Conservation (phyloP, 768 basidiomycete genomes). For the Suillus decipiens region DNA sequence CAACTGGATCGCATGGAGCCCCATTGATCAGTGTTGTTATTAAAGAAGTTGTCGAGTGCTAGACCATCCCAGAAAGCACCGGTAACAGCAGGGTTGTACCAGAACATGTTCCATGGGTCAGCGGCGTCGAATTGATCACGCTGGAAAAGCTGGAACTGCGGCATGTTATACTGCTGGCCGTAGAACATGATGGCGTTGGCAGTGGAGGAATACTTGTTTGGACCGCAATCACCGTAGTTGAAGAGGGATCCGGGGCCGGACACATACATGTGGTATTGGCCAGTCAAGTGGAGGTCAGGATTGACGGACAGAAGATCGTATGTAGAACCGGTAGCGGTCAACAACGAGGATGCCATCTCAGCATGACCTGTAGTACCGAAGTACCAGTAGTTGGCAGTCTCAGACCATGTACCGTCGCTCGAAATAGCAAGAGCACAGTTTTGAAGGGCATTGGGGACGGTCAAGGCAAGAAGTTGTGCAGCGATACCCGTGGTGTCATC, state of each 20-base stretch:
- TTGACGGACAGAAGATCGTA: slow-evolving; percentile 74
- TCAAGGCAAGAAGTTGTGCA: slow-evolving; percentile 59
- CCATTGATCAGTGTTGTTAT: slow-evolving; percentile 77
- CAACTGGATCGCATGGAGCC: slow-evolving; percentile 88
- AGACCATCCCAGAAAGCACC: slow-evolving; percentile 94
- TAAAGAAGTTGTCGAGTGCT: slow-evolving; percentile 82
- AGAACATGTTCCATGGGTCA: slow-evolving; percentile 89
- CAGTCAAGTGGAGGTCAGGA: slow-evolving; percentile 69
- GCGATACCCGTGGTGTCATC: slow-evolving; percentile 81
- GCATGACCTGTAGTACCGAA: slow-evolving; percentile 91
- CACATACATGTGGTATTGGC: slow-evolving; percentile 88
- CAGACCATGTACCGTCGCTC: slow-evolving; percentile 87
- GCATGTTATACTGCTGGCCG: slow-evolving; percentile 64
- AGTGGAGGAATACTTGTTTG: slow-evolving; percentile 94
- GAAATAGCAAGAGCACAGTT: slow-evolving; percentile 71
- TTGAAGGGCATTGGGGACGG: slow-evolving; percentile 70
- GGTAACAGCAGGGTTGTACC: slow-evolving; percentile 82
- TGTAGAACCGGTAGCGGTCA: slow-evolving; percentile 84
- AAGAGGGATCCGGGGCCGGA: slow-evolving; percentile 85
- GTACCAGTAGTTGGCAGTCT: slow-evolving; percentile 95
- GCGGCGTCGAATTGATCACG: slow-evolving; percentile 84
- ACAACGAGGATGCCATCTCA: slow-evolving; percentile 82
- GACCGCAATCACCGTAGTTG: slow-evolving; percentile 61
- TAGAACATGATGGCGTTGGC: slow-evolving; percentile 89
- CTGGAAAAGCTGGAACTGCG: slow-evolving; percentile 84